A percentile compares a stretch with the other conserved stretches of the same genome.
These are phyloP conservation scores for Cryphonectria naterciae DNA, from an alignment of 2,329 filamentous ascomycete species.

Conservation along the genomic window DNA sequence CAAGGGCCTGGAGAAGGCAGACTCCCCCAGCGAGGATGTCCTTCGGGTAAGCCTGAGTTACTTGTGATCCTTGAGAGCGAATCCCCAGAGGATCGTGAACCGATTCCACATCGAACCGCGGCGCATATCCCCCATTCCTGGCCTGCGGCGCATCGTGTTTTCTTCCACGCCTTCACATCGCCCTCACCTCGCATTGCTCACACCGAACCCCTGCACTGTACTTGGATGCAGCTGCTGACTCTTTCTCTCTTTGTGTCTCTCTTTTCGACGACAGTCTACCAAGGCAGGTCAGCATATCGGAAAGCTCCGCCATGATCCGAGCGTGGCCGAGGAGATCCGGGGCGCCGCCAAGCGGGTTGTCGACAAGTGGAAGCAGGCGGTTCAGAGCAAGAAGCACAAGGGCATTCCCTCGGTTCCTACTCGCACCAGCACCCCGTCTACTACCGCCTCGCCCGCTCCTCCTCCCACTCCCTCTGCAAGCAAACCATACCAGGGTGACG, in stretches of 20 bases:
- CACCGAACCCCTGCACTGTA: background rate
- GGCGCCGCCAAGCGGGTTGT: constrained; percentile 81
- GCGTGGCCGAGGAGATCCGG: constrained; percentile 72
- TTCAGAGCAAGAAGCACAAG: constrained; percentile 65
- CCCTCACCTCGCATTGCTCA: background rate
- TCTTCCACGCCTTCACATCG: background rate
- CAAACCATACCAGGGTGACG: constrained; percentile 62
- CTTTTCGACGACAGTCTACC: constrained; percentile 61
- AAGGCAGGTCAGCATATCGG: constrained; percentile 89
- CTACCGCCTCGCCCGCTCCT: constrained; percentile 56
- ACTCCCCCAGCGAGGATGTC: constrained; percentile 85
- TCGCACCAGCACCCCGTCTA: constrained; percentile 51
- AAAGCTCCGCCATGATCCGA: constrained; percentile 74
- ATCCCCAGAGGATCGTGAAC: background rate
- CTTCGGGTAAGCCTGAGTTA: constrained; percentile 65
- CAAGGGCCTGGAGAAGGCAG: constrained; percentile 76
- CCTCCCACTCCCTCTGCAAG: constrained; percentile 38
- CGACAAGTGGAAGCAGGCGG: constrained; percentile 81
- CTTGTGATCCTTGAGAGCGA: background rate
- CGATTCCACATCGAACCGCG: background rate
- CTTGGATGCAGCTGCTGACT: constrained; percentile 7
- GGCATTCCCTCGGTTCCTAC: constrained; percentile 43
- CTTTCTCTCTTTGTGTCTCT: background rate
- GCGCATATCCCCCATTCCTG: background rate
- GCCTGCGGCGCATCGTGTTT: background rate